Evolutionary conservation across 768 basidiomycete genomes (phyloP), one percentile per base, ranked within the genome.

Genomic region (Pulveroboletus sp.): DNA sequence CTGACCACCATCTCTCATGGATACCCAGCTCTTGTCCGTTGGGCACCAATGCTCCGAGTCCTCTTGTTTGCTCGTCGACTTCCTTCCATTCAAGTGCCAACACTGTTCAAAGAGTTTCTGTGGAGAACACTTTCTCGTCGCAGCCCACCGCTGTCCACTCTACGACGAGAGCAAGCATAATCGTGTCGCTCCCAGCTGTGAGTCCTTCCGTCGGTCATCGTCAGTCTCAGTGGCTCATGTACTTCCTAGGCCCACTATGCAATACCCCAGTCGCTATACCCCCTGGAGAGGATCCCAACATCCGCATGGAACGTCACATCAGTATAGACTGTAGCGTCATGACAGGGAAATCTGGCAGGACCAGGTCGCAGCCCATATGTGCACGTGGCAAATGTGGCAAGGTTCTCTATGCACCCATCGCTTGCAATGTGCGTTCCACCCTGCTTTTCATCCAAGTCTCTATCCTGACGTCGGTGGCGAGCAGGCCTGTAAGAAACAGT

Each of bases 21-120:
- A 84, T 47, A 56, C 69, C n/a, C 75, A 83, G 17, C 71, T 92
- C 10, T 77, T 92, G 50, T 68, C 72, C 34, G 65, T 92, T 55
- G 87, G 88, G 7, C 76, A 79, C 49, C 84, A 88, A 59, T 93
- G 90, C 68, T 80, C 84, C 13, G 74, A 80, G 43, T 63, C 77
- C 0, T 68, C 78, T 1, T 93, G 90, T 68, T 67, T 75, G 24
- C 76, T 87, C 54, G 77, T 91, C 61, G 90, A 93, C 72, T 92
- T 91, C 57, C 73, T 93, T 11, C 89, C 90, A 0, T 86, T 92
- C 76, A 86, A 85, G 68, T 93, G 90, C 65, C 83, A 87, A 43
- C 87, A 90, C 59, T 93, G 90, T 65, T 62, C 74, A 13, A 65
- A 75, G 14, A 73, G 75, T 0, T 93, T 82, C 71, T 93, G 91